Evolutionary conservation across 768 basidiomycete species (phyloP).

Genomic region (Sporobolomyces phaffii): DNA sequence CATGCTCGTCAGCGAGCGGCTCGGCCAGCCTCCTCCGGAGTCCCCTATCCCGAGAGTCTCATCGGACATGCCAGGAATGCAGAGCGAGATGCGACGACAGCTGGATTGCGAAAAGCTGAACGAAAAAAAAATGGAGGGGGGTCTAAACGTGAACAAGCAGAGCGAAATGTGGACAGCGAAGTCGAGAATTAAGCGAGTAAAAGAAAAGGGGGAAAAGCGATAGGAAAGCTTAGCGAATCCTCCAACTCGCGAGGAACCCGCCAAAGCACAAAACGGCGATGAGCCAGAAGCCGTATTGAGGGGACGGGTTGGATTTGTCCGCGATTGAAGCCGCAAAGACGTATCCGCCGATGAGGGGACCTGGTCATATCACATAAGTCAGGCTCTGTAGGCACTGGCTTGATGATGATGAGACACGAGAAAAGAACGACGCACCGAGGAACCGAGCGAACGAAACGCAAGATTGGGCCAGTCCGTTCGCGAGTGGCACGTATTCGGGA

Average conservation of each 20-base stretch:
- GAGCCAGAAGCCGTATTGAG: constrained; percentile 42
- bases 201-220: not conserved
- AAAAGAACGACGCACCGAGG: constrained; percentile 50
- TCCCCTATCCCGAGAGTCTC: too few relatives aligned
- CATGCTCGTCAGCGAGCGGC: too few relatives aligned
- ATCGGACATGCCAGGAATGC: too few relatives aligned
- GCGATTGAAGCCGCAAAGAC: constrained; percentile 69
- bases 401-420: not conserved
- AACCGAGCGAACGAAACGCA: constrained; percentile 89
- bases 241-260: constrained; percentile 3
- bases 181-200: not conserved
- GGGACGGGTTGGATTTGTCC: constrained; percentile 64
- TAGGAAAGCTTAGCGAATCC: not conserved
- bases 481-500: constrained; percentile 75
- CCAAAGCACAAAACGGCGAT: constrained; percentile 9
- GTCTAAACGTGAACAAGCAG: too few relatives aligned
- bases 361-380: not conserved
- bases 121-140: too few relatives aligned
- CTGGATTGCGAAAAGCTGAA: too few relatives aligned
- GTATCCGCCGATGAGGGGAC: constrained; percentile 47
- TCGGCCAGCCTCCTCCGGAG: too few relatives aligned
- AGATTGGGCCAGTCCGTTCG: constrained; percentile 93
- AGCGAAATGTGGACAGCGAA: too few relatives aligned
- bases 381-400: constrained; percentile 1
- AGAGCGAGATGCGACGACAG: too few relatives aligned